Evolutionary conservation across 2,329 filamentous ascomycete species (phyloP).

Genomic region (Colletotrichum eleusines): DNA sequence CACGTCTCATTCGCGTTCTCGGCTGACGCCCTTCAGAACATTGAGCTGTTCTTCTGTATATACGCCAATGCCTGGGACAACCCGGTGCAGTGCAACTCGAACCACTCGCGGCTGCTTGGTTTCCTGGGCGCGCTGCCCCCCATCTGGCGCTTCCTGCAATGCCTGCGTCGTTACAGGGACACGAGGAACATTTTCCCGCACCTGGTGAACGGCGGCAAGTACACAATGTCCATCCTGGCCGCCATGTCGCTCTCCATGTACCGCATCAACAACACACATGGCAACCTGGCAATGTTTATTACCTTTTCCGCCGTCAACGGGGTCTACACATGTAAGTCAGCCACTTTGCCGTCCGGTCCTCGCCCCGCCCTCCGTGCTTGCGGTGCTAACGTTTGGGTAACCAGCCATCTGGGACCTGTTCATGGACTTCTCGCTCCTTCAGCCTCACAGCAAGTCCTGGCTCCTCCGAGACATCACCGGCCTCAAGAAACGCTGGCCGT

Average conservation of each 20-base stretch:
- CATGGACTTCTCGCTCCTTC: slow-evolving; percentile 96
- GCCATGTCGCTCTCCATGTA: slow-evolving; percentile 86
- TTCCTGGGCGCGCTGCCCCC: slow-evolving; percentile 87
- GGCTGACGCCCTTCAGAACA: slow-evolving; percentile 70
- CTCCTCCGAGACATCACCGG: slow-evolving; percentile 83
- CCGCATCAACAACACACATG: slow-evolving; percentile 73
- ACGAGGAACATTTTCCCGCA: slow-evolving; percentile 92
- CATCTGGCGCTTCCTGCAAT: slow-evolving; percentile 92
- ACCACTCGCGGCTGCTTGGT: slow-evolving; percentile 83
- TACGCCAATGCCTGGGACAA: slow-evolving; percentile 84
- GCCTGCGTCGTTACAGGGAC: slow-evolving; percentile 88
- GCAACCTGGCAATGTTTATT: slow-evolving; percentile 79
- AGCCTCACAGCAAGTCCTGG: slow-evolving; percentile 75
- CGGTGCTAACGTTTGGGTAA: slow-evolving; percentile 23
- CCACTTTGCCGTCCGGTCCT: background rate
- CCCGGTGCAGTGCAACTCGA: slow-evolving; percentile 85
- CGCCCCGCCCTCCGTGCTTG: background rate
- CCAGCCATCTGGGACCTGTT: slow-evolving; percentile 87
- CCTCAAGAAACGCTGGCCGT: slow-evolving; percentile 83
- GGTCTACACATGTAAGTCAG: slow-evolving; percentile 78
- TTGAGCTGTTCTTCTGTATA: slow-evolving; percentile 93
- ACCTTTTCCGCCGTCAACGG: slow-evolving; percentile 84
- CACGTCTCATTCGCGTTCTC: background rate
- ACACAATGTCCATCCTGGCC: slow-evolving; percentile 83
- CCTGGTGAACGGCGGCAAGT: slow-evolving; percentile 92